Evolutionary conservation across 805 yeast genomes (phyloP).

Genomic region (Cyberlindnera bimundalis): DNA sequence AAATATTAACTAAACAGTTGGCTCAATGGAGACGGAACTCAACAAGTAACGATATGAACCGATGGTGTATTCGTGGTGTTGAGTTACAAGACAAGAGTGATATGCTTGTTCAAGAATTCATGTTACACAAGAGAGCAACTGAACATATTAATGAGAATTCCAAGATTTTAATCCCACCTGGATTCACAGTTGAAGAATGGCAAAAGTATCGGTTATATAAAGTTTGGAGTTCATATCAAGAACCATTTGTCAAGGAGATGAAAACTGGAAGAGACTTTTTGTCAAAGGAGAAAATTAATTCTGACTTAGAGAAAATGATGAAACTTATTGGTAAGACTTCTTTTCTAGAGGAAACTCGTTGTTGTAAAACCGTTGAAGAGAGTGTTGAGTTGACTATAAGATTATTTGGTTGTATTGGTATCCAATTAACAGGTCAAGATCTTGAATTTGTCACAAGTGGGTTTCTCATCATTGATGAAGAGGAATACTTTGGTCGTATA

Average conservation of each 20-base stretch:
- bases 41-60: too few relatives aligned
- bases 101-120: background rate
- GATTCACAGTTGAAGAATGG: conserved; percentile 7
- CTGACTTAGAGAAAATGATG: conserved; percentile 4
- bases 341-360: background rate
- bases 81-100: background rate
- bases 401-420: conserved; percentile 6
- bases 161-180: conserved; percentile 5
- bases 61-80: too few relatives aligned
- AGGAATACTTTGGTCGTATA: conserved; percentile 1
- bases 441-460: conserved; percentile 1
- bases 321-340: conserved; percentile 4
- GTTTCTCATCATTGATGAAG: background rate
- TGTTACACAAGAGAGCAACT: background rate
- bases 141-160: background rate
- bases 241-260: background rate
- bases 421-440: background rate
- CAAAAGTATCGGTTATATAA: conserved; percentile 1
- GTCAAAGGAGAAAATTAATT: background rate
- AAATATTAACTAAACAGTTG: conserved; percentile 4
- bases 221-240: background rate
- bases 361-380: conserved; percentile 2
- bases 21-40: conserved; percentile 10
- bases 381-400: conserved; percentile 1
- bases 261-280: conserved; percentile 2